Conservation (phyloP, 345 rosid species). For the Trapa incisa region DNA sequence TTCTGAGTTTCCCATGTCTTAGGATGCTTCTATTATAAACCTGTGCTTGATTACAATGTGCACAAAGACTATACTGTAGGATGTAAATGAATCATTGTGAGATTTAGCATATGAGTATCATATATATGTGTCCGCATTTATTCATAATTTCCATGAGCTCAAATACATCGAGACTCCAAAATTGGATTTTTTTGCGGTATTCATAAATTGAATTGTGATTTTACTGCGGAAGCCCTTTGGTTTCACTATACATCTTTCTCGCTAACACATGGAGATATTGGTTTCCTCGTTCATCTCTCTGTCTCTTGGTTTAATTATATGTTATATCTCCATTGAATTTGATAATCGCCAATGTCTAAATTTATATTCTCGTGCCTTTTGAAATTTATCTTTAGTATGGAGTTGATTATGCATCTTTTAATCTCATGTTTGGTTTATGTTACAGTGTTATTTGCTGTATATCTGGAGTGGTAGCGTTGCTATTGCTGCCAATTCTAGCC, state of each 20-base stretch:
- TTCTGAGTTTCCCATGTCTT: neutral
- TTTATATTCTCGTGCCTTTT: neutral
- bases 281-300: neutral
- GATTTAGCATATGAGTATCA: neutral
- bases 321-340: neutral
- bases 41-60: neutral
- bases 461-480: conserved; percentile 62
- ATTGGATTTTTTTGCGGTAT: neutral
- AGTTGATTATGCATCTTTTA: neutral
- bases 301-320: neutral
- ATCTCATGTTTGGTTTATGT: neutral
- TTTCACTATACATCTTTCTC: neutral
- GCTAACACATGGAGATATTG: neutral
- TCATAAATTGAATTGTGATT: neutral
- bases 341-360: neutral
- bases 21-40: neutral
- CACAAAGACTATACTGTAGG: neutral
- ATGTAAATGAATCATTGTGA: neutral
- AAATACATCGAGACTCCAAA: neutral
- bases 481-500: conserved; percentile 69
- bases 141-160: neutral
- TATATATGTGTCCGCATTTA: neutral
- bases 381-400: neutral
- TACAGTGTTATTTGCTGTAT: conserved; percentile 60
- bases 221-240: neutral